Base-by-base conservation (phyloP, 331 rosid species). In the Saraca asoca region DNA sequence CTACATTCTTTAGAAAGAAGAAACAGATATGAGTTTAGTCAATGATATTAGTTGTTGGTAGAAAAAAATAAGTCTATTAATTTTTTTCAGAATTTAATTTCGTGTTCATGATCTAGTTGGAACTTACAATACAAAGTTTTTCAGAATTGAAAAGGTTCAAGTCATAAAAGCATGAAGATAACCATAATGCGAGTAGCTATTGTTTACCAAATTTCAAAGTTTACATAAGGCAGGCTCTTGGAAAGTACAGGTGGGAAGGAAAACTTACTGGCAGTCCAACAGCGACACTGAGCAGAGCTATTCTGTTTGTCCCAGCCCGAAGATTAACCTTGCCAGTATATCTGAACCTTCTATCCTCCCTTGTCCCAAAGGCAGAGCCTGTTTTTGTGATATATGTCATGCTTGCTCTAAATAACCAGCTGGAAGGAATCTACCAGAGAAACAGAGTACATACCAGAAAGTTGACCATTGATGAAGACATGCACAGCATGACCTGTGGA, bases 401-500 rank as follows among this genome's bases (percentile, higher is more conserved):
- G 60, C 12, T 68, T 57, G 14, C 17, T 41, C 33, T 66, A 38
- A 44, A 63, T 45, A 38, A 62, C 34, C 14, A 14, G 43, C 58
- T 66, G 74, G 69, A 65, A 71, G 34, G 37, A 12, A 71, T 52
- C 50, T 56, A 43, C 65, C 33, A 48, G 63, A 54, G 64, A 77
- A 49, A 68, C 64, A 51, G 45, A 80, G 55, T 44, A 12, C 73
- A 53, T 70, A 94, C 99, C 99, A 64, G 91, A 77, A 73, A 94
- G 92, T 80, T 80, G 80, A 66, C 97, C 97, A 11, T 94, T 94
- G 74, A 91, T 74, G 68, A 94, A 94, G 69, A 90, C 77, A 73
- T 94, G 99, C 74, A 94, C 96, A 18, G 99, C 96, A 64, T 94
- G 99, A 55, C 99, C 97, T 2, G 85, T 81, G 74, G 99, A 94